Conservation (phyloP, 805 yeast species). For the Kazachstania psychrophila region DNA sequence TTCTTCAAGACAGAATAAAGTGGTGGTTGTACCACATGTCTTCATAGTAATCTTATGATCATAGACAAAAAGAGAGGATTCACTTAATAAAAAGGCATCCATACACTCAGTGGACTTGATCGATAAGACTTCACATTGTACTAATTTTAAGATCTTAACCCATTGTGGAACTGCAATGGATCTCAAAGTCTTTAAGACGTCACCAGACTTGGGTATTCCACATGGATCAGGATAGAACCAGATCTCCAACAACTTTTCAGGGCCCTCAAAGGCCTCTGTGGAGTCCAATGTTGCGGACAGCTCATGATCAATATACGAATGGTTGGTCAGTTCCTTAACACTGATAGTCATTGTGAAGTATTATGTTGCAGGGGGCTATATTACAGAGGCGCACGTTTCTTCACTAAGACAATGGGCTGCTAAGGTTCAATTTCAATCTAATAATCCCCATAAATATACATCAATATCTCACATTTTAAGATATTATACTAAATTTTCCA, state of each 20-base stretch:
- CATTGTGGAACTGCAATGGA: conserved; percentile 57
- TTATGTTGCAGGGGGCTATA: not conserved
- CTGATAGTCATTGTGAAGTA: conserved; percentile 26
- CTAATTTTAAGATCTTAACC: conserved; percentile 67
- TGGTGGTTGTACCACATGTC: conserved; percentile 95
- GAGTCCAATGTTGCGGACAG: conserved; percentile 75
- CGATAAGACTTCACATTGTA: conserved; percentile 82
- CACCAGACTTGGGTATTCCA: conserved; percentile 27
- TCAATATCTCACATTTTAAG: too few species aligned
- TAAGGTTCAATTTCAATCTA: too few species aligned
- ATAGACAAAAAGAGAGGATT: conserved; percentile 83
- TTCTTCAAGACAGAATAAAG: conserved; percentile 63
- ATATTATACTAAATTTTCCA: too few species aligned
- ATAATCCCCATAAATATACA: too few species aligned
- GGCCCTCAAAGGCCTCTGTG: conserved; percentile 91
- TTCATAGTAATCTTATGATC: conserved; percentile 78
- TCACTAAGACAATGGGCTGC: too few species aligned
- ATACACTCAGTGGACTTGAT: conserved; percentile 54
- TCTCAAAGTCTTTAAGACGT: conserved; percentile 42
- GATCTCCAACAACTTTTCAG: conserved; percentile 84
- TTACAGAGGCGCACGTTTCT: too few species aligned
- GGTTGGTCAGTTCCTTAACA: conserved; percentile 30
- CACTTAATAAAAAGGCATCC: conserved; percentile 82
- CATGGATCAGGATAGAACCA: conserved; percentile 58
- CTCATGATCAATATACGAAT: conserved; percentile 64